Conservation (phyloP, 805 yeast genomes). For the Priceomyces medius region DNA sequence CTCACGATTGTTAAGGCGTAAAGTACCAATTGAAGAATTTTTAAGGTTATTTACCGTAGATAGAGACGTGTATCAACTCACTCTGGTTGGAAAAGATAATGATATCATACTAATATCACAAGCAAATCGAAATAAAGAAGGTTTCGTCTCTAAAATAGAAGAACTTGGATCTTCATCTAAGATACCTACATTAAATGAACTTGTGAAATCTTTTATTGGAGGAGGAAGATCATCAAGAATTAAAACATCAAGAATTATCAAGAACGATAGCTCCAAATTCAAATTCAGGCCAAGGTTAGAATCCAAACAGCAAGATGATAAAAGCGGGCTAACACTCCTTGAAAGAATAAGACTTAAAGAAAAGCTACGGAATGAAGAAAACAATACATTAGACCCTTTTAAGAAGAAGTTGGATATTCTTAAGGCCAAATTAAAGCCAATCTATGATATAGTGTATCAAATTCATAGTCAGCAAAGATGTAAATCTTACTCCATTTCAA, state of each 20-base stretch:
- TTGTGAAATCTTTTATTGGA: conserved; percentile 1
- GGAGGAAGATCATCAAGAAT: conserved; percentile 20
- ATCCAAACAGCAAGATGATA: conserved; percentile 13
- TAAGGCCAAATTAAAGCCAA: conserved; percentile 24
- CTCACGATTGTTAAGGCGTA: conserved; percentile 14
- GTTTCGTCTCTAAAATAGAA: neutral
- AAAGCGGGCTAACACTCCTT: conserved; percentile 30
- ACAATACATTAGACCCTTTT: conserved; percentile 18
- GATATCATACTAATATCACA: neutral
- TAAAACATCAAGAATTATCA: conserved; percentile 13
- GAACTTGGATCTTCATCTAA: too few species aligned
- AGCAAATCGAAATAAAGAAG: neutral
- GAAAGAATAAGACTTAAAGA: conserved; percentile 41
- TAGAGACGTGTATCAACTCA: conserved; percentile 13
- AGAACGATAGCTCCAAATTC: conserved; percentile 37
- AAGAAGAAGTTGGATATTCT: conserved; percentile 21
- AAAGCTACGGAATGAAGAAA: conserved; percentile 16
- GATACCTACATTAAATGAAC: neutral
- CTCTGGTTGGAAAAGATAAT: neutral
- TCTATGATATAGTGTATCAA: conserved; percentile 38
- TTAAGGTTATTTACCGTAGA: conserved; percentile 17
- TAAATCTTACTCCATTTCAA: conserved; percentile 23
- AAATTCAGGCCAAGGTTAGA: conserved; percentile 30
- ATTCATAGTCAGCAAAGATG: conserved; percentile 7
- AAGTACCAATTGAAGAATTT: conserved; percentile 19